Base-by-base conservation (phyloP, 164 flowering plant species). In the Stephania japonica region DNA sequence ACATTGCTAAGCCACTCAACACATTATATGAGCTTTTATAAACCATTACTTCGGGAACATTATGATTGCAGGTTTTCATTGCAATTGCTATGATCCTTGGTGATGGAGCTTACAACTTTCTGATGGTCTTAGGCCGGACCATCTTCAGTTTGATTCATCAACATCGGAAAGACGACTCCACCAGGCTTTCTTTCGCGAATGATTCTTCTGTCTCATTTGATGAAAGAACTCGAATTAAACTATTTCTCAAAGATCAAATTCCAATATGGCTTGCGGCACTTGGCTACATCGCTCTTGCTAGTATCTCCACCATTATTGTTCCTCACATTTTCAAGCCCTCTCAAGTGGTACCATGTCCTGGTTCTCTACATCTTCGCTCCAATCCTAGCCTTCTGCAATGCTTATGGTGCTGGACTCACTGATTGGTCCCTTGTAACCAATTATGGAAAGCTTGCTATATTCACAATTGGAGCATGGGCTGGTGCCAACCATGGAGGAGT, bases 211-310 rank as follows among this genome's bases (percentile, higher is more conserved):
- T 70, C 43, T 75, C 77, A 26, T 83, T 70, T 23, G 88, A 84
- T 24, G 88, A 86, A 2, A 70, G 77, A 63, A 72, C 79, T 1
- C 76, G 92, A 16, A 78, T 67, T 0, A 75, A 81, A 21, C 75
- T 59, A 75, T 89, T 89, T 77, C 71, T 84, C 6, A 85, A 85
- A 72, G 92, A 87, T 71, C 83, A 84, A 41, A 82, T 89, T 43
- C 93, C 93, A 0, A 27, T 16, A 2, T 81, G 83, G 82, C n/a
- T 78, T 18, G 87, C 93, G n/a, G 6, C 77, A 24, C 16, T 8
- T 0, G 91, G 91, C 53, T 89, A 87, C 43, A 5, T 84, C 0
- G 1, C 66, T 43, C 68, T 89, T 1, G 87, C 88, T 6, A 68
- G 64, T 44, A 26, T 86, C 53, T 84, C 93, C 62, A 83, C 74